phyloP scores from a whole-genome alignment of 768 basidiomycete genomes.

The Phallus indusiatus region DNA sequence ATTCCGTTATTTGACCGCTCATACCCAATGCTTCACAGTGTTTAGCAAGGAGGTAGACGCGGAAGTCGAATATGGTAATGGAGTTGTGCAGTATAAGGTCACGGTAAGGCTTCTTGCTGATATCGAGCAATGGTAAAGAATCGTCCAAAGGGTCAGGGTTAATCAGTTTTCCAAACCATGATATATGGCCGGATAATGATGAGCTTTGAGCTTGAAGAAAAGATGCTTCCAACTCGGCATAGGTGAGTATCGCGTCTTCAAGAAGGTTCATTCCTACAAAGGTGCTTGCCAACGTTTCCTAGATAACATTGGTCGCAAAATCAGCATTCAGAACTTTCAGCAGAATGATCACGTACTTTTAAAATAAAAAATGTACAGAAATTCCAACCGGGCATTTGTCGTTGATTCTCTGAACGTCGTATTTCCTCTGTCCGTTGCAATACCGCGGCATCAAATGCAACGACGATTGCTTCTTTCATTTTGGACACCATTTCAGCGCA shows the following conservation, averaged over 20 bases:
- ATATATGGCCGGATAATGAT: slow-evolving; percentile 41
- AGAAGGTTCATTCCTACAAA: slow-evolving; percentile 84
- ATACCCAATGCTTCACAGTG: slow-evolving; percentile 73
- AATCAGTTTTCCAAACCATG: slow-evolving; percentile 88
- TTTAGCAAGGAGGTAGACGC: slow-evolving; percentile 80
- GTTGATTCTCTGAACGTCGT: slow-evolving; percentile 77
- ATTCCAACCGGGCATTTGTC: slow-evolving; percentile 95
- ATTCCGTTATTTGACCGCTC: slow-evolving; percentile 57
- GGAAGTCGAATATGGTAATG: slow-evolving; percentile 90
- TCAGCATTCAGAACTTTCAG: background rate
- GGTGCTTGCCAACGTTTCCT: slow-evolving; percentile 92
- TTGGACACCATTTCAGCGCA: slow-evolving; percentile 88
- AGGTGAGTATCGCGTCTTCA: slow-evolving; percentile 83
- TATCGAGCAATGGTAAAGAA: slow-evolving; percentile 67
- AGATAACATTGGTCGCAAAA: slow-evolving; percentile 1
- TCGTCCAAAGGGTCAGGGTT: slow-evolving; percentile 65
- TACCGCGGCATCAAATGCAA: slow-evolving; percentile 74
- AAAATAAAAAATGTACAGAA: slow-evolving; percentile 95
- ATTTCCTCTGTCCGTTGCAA: slow-evolving; percentile 83
- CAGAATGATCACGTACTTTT: slow-evolving; percentile 51
- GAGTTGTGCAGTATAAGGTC: slow-evolving; percentile 83
- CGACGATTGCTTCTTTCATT: slow-evolving; percentile 82
- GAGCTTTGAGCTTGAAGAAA: slow-evolving; percentile 60
- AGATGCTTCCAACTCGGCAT: slow-evolving; percentile 82
- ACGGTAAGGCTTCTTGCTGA: slow-evolving; percentile 74